Evolutionary conservation across 139 green algal genomes (phyloP).

Genomic region (Chlamydomonas asymmetrica): DNA sequence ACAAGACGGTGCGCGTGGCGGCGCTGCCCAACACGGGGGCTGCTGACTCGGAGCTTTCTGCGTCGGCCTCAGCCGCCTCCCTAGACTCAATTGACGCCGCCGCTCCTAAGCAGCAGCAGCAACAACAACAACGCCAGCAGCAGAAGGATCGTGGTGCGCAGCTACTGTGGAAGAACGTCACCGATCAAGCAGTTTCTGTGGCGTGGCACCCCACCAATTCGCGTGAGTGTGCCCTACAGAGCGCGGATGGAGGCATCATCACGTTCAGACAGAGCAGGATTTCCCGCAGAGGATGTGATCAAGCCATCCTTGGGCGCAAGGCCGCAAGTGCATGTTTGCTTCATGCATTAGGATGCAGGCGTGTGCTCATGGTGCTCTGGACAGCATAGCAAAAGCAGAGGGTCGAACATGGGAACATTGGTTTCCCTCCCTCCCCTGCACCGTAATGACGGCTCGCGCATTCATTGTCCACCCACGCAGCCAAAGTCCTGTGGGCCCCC

Average conservation of each 20-base stretch:
- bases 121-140: neutral
- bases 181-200: slow-evolving; percentile 37
- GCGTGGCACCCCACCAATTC: slow-evolving; percentile 47
- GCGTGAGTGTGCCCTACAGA: slow-evolving; percentile 11
- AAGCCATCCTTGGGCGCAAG: neutral
- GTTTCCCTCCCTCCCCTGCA: too few species aligned
- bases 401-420: too few species aligned
- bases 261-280: too few species aligned
- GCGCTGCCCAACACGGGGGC: slow-evolving; percentile 1
- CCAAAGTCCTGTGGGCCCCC: too few species aligned
- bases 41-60: neutral
- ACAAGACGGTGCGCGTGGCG: slow-evolving; percentile 39
- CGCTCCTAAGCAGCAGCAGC: slow-evolving; percentile 3
- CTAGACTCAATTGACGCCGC: neutral
- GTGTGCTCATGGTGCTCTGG: too few species aligned
- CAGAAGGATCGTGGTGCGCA: neutral
- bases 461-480: too few species aligned
- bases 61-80: neutral
- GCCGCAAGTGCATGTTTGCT: neutral
- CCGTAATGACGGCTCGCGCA: too few species aligned
- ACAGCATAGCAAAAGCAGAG: too few species aligned
- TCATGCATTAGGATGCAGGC: neutral
- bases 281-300: neutral
- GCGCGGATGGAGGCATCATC: too few species aligned
- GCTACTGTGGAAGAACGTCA: slow-evolving; percentile 37